Evolutionary conservation across 805 yeast species (phyloP).

Genomic region (Yamadazyma tumulicola): DNA sequence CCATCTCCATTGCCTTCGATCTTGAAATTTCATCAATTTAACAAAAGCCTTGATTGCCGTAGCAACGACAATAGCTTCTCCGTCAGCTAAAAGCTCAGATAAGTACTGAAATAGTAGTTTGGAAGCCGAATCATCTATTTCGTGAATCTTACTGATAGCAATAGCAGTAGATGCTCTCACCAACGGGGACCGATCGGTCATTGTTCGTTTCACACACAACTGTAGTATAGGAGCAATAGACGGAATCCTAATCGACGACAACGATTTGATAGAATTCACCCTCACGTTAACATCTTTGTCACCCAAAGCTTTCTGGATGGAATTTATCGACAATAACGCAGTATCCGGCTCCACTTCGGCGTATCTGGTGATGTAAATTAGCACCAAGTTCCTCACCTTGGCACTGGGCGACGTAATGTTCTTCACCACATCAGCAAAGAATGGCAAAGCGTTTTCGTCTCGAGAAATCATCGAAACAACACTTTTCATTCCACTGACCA

Average conservation of each 20-base stretch:
- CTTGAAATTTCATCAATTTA: conserved; percentile 42
- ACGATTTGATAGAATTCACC: conserved; percentile 69
- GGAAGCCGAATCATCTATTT: conserved; percentile 36
- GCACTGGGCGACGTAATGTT: conserved; percentile 67
- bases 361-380: conserved; percentile 67
- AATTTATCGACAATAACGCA: conserved; percentile 85
- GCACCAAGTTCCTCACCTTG: conserved; percentile 71
- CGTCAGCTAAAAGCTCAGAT: conserved; percentile 57
- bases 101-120: conserved; percentile 51
- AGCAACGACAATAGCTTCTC: conserved; percentile 63
- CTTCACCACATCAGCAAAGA: conserved; percentile 85
- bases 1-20: conserved; percentile 37
- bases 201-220: conserved; percentile 65
- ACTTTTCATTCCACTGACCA: conserved; percentile 39
- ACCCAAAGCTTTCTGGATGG: conserved; percentile 77
- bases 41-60: conserved; percentile 59
- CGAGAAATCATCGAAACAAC: conserved; percentile 36
- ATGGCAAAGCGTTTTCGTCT: conserved; percentile 39
- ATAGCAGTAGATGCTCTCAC: conserved; percentile 81
- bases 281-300: conserved; percentile 69
- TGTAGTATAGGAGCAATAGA: conserved; percentile 77
- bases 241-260: conserved; percentile 79
- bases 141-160: conserved; percentile 60
- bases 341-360: conserved; percentile 85
- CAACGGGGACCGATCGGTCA: conserved; percentile 66